phyloP scores from a whole-genome alignment of 75 land plant species.

The Cupressus sempervirens region DNA sequence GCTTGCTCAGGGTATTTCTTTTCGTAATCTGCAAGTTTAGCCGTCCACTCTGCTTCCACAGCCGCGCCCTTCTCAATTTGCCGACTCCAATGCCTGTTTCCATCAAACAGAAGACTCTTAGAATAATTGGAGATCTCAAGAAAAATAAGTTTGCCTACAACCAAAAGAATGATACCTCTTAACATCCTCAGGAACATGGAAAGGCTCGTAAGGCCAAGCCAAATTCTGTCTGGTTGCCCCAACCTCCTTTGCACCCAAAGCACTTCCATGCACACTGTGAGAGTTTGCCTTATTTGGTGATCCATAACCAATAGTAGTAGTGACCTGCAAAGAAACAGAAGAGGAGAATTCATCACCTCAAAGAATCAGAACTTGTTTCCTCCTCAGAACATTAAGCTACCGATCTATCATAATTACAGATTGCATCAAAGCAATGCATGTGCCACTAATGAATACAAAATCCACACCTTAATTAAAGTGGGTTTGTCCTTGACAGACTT shows the following conservation, averaged over 20 bases:
- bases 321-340: conserved; percentile 47
- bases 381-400: background rate
- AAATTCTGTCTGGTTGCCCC: conserved; percentile 89
- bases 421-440: background rate
- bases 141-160: background rate
- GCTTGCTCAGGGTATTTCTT: conserved; percentile 69
- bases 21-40: conserved; percentile 70
- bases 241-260: conserved; percentile 86
- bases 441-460: background rate
- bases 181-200: conserved; percentile 95
- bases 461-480: conserved; percentile 83
- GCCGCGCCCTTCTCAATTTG: conserved; percentile 67
- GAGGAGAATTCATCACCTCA: background rate
- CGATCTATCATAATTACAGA: background rate
- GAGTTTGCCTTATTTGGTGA: conserved; percentile 97
- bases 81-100: conserved; percentile 87
- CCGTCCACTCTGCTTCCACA: conserved; percentile 87
- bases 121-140: background rate
- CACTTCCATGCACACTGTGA: conserved; percentile 74
- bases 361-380: background rate
- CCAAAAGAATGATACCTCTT: conserved; percentile 51
- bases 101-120: background rate
- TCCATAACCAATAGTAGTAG: conserved; percentile 94
- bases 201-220: conserved; percentile 92
- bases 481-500: conserved; percentile 88